Base-by-base conservation (phyloP, 192 early-diverging fungal genomes). In the Coemansia sp. region DNA sequence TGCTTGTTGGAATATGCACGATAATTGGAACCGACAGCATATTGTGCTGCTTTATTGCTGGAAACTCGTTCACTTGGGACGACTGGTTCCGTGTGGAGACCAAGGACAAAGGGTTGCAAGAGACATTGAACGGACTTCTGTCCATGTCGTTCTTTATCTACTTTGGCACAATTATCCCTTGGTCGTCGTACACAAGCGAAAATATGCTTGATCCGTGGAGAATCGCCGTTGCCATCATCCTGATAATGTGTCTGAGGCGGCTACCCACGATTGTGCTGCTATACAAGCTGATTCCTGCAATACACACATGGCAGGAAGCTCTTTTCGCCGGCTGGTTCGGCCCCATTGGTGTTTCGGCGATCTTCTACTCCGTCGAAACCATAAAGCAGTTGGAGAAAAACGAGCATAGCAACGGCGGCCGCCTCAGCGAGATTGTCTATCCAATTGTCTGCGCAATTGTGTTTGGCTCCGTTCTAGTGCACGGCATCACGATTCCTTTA, bases 311-410 rank as follows among this genome's bases (percentile, higher is more conserved):
- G 70, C 86, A 86, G 23, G 92, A 95, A 57, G 92, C 91, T 0
- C 77, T 90, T 4, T 94, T 94, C 71, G 88, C 87, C 10, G 93
- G 94, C 10, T 97, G 92, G 92, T 97, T 97, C 66, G 95, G 94
- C 0, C 94, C 94, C 6, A 91, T 97, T 52, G 92, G 90, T 13
- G 89, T 87, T 33, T 77, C 85, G 7, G 86, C 87, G 13, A 35
- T 89, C 8, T 91, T 81, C 51, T 91, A 89, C 63, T 66, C 80
- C 10, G 70, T 78, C 9, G 80, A 84, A 59, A 68, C 84, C 1
- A 71, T 72, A 39, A 72, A 74, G 37, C 67, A 79, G 26, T 7
- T 79, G 20, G 58, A 75, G 1, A 58, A 64, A 12, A 70, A 83
- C 57, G 43, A 59, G 25, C 56, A 74, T 25, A 66, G 71, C 33